A percentile compares a stretch with the other conserved stretches of the same genome.
phyloP scores from a whole-genome alignment of 106 monocot species.

The Allium fistulosum region DNA sequence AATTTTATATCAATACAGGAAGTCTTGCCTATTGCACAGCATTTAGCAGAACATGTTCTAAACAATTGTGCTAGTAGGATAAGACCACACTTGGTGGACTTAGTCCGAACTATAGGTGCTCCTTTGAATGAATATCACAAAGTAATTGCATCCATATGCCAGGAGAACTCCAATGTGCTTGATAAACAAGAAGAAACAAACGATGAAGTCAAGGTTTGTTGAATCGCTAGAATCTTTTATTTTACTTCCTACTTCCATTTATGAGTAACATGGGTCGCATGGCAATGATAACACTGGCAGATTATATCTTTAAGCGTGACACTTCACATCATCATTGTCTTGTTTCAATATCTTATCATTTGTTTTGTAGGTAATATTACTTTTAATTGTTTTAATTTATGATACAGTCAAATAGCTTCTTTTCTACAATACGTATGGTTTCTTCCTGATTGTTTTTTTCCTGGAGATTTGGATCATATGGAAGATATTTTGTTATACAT shows the following conservation, averaged over 20 bases:
- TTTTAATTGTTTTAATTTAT: no score
- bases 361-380: no score
- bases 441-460: no score
- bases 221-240: background rate
- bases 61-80: slow-evolving; percentile 45
- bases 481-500: no score
- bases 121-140: slow-evolving; percentile 37
- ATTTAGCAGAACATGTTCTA: slow-evolving; percentile 70
- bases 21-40: slow-evolving; percentile 30
- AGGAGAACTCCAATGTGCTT: slow-evolving; percentile 23
- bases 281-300: no score
- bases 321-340: no score
- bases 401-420: no score
- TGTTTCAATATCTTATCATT: no score
- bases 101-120: slow-evolving; percentile 23
- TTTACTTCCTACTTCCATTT: background rate
- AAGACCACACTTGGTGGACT: slow-evolving; percentile 44
- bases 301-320: no score
- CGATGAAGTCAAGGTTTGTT: slow-evolving; percentile 24
- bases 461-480: no score
- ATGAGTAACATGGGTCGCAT: no score
- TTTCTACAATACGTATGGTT: no score
- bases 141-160: slow-evolving; percentile 43
- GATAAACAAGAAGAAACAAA: slow-evolving; percentile 26
- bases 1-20: slow-evolving; percentile 29